Evolutionary conservation across 805 yeast species (phyloP), one percentile per base, ranked within the genome.

Genomic region (Ogataea sp.): DNA sequence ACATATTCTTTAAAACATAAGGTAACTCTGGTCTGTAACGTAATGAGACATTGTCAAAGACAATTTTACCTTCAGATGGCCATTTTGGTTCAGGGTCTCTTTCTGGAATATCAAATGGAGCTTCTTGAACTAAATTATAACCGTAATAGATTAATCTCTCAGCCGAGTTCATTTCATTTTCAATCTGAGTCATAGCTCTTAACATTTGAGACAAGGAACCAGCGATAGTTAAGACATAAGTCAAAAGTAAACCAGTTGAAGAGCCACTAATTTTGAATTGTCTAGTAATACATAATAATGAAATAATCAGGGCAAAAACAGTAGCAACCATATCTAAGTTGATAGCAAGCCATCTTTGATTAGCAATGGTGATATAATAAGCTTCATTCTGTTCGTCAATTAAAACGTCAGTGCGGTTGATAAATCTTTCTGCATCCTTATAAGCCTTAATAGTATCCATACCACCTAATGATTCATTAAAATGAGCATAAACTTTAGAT

Each of bases 91-190:
- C 48, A 4, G 67, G 59, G 10, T 58, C 50, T 15, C 41, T 36
- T 31, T 38, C 48, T 14, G 54, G 57, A 39, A 75, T 67, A 28
- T 62, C 56, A 47, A 71, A 74, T 0, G 83, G 70, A 1, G 83
- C 84, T 56, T 85, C 95, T 49, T 78, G 78, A 1, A 75, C 78
- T 39, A 86, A 59, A 17, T 71, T 65, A 45, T 62, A 68, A 1
- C 84, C 87, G 57, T 83, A 81, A 50, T 78, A 75, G 40, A 74
- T 65, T 31, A 84, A 58, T 58, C 94, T 70, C 57, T 84, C 93
- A 17, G 76, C 85, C 1, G 88, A 75, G 49, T 81, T 83, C 80
- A 84, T 69, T 51, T 80, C 81, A 56, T 83, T 84, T 53, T 85
- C 93, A 23, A 80, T 72, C 50, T 78, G 78, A 1, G 90, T 83